phyloP scores from a whole-genome alignment of 2,329 filamentous ascomycete genomes.

The Diaporthe sp. region DNA sequence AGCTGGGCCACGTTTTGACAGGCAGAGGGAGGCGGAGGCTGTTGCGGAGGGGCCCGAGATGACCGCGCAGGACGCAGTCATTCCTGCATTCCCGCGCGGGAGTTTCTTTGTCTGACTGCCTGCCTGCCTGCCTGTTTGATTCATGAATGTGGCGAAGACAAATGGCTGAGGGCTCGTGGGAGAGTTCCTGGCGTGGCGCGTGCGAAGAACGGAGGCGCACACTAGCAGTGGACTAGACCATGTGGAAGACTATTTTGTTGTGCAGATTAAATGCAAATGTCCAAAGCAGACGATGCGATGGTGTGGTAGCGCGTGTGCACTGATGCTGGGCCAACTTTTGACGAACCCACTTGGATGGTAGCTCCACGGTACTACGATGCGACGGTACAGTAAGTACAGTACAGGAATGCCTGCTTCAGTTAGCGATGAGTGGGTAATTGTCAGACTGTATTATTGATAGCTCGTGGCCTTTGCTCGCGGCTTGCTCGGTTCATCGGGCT shows the following conservation, averaged over 20 bases:
- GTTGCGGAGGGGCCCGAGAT: constrained; percentile 10
- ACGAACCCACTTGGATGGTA: constrained; percentile 32
- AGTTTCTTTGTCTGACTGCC: background rate
- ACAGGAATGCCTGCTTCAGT: background rate
- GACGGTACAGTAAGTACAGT: background rate
- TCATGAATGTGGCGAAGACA: background rate
- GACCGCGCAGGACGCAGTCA: constrained; percentile 11
- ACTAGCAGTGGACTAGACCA: background rate
- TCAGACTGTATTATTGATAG: background rate
- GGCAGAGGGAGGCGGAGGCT: background rate
- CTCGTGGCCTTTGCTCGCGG: background rate
- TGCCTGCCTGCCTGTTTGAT: background rate
- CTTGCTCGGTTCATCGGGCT: background rate
- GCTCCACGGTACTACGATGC: constrained; percentile 10
- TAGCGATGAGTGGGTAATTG: background rate
- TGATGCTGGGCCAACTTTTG: constrained; percentile 17
- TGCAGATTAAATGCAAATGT: background rate
- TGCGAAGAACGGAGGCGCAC: background rate
- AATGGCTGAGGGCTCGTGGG: background rate
- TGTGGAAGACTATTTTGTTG: background rate
- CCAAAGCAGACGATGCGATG: constrained; percentile 13
- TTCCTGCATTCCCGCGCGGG: constrained; percentile 16
- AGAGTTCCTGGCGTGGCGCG: background rate
- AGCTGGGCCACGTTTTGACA: background rate
- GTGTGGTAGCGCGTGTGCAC: constrained; percentile 28